phyloP scores from a whole-genome alignment of 2,329 filamentous ascomycete species.

The Venturia pyrina region DNA sequence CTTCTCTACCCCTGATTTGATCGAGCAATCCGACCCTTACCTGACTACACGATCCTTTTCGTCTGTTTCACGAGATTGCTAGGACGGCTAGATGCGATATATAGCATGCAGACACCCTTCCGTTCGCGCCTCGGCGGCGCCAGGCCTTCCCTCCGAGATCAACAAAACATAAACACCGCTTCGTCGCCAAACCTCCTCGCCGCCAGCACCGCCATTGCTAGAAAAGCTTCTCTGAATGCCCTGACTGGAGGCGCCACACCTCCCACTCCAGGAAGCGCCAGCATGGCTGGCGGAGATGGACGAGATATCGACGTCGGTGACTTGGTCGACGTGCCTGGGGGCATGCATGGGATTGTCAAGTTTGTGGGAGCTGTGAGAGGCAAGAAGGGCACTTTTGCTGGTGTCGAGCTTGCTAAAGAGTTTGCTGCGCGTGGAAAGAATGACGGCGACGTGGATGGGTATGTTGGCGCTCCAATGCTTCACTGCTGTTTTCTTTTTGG shows the following conservation, averaged over 20 bases:
- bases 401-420: slow-evolving; percentile 76
- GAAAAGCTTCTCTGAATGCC: slow-evolving; percentile 63
- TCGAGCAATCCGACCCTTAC: neutral
- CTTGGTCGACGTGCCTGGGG: slow-evolving; percentile 80
- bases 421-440: slow-evolving; percentile 86
- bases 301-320: slow-evolving; percentile 64
- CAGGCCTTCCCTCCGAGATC: slow-evolving; percentile 22
- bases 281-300: slow-evolving; percentile 15
- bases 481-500: slow-evolving; percentile 7
- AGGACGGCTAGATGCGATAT: neutral
- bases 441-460: slow-evolving; percentile 92
- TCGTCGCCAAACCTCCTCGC: slow-evolving; percentile 34
- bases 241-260: slow-evolving; percentile 40
- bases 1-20: neutral
- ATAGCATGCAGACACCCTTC: slow-evolving; percentile 1
- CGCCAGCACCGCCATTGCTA: slow-evolving; percentile 42
- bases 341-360: slow-evolving; percentile 81
- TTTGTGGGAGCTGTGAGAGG: slow-evolving; percentile 81
- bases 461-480: slow-evolving; percentile 25
- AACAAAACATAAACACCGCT: slow-evolving; percentile 28
- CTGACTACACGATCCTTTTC: neutral
- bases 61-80: neutral
- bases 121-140: slow-evolving; percentile 19
- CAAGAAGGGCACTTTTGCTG: slow-evolving; percentile 85
- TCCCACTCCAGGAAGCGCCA: slow-evolving; percentile 28